Evolutionary conservation across 345 rosid species (phyloP), one percentile per base, ranked within the genome.

Genomic region (Rubroshorea leprosula): DNA sequence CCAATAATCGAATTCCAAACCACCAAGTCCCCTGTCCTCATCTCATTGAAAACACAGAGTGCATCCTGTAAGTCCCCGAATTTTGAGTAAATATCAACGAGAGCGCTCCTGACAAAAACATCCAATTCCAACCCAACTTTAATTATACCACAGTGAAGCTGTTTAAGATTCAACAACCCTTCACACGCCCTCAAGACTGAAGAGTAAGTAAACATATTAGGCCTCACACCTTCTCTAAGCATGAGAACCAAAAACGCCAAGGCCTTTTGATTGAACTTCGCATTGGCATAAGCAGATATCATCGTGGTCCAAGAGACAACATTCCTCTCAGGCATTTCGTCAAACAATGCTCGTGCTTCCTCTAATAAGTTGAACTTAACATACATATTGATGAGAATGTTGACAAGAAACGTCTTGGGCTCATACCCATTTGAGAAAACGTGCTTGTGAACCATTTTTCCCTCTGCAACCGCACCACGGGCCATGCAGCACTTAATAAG

Each of bases 1-100:
- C 75, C 85, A 62, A 83, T 79, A 41, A 80, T 70, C 2, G 89
- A 83, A 55, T 78, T 83, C 89, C 83, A 83, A 62, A 83, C 89
- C 20, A 78, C 78, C 72, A 74, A 63, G 75, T 83, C 89, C 26
- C 51, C 39, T 6, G 85, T 83, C 59, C n/a, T 67, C 80, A 78
- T 72, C 56, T 80, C 85, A 49, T 68, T 49, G 15, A 80, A 80
- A 55, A 76, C 76, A 5, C 61, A 16, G 38, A 68, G 45, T 1
- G 80, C 81, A 27, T 26, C 49, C 17, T 55, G 58, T 41, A 66
- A 50, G 45, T 74, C 56, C 4, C 79, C 85, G 69, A 68, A 63
- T 68, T 78, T 83, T 0, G 85, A 77, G 50, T 78, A 78, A 56
- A 70, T 62, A 68, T 83, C 89, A 49, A 78, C 72, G 38, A 80